Evolutionary conservation across 345 rosid species (phyloP), one percentile per base, ranked within the genome.

Genomic region (Garcia nutans): DNA sequence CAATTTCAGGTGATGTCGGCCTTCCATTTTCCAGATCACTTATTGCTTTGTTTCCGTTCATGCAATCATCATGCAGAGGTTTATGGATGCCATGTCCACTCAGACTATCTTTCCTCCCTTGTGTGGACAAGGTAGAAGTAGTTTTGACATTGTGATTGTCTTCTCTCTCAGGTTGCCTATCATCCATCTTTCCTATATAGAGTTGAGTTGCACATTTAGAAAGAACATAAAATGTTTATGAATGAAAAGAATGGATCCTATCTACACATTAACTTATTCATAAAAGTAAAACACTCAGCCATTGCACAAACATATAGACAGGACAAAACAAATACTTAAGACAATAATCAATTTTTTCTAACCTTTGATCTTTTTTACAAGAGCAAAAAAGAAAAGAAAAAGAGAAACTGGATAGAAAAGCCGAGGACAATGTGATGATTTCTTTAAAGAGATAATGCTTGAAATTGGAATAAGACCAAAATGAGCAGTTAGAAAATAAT

Each of bases 1-100:
- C 89, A 16, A 87, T 88, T 70, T 82, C 91, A 59, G 90, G 89
- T 70, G 88, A 88, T 66, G 80, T 1, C 19, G 86, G 85, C 63
- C 73, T 74, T 76, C 71, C 83, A 60, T 73, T 76, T 65, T 64
- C 73, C 58, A 71, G 5, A 56, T 33, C 75, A 60, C 9, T 71
- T 50, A 80, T 79, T 16, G 74, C 76, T 33, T 31, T 70, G 65
- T 65, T 78, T 79, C 77, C 77, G 70, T 76, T 68, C 17, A 41
- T 16, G 58, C n/a, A 4, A 31, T 74, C 77, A 68, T 56, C 72
- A 50, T 74, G 78, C 41, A 63, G 78, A 74, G 77, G 63, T 47
- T 75, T 78, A 44, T 74, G 82, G 78, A 66, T 69, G 69, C 65
- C 82, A 47, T 75, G 74, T 37, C 65, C 79, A 74, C 72, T 74